A percentile compares a stretch with the other conserved stretches of the same genome.
These are phyloP conservation scores for Trichoderma aggressivum DNA, from an alignment of 2,329 filamentous ascomycete genomes.

Conservation along the genomic window DNA sequence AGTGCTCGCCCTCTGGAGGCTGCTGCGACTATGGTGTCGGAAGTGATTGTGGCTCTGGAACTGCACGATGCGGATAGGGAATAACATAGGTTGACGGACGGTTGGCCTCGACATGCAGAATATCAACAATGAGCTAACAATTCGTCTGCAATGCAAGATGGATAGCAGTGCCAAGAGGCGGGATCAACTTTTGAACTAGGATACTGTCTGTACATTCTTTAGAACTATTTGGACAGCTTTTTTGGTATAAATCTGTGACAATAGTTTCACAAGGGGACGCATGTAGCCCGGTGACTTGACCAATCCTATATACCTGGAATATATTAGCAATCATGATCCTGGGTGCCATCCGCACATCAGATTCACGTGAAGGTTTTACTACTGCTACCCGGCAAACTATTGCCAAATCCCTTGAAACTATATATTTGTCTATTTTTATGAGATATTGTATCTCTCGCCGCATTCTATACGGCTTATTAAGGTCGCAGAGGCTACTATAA, in stretches of 20 bases:
- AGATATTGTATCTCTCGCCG: background rate
- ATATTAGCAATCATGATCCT: background rate
- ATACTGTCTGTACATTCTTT: background rate
- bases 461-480: too few species aligned
- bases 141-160: background rate
- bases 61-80: conserved; percentile 4
- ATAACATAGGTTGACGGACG: background rate
- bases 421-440: background rate
- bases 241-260: background rate
- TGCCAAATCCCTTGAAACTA: background rate
- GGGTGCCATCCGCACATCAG: background rate
- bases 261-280: background rate
- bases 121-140: background rate
- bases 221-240: background rate
- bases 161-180: background rate
- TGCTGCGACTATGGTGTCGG: conserved; percentile 1
- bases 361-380: background rate
- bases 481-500: too few species aligned
- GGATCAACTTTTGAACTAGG: background rate
- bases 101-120: background rate
- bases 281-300: background rate
- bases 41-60: conserved; percentile 5
- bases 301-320: background rate
- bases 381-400: background rate
- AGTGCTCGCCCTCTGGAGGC: background rate